A percentile compares a stretch with the other conserved stretches of the same genome.
phyloP scores from a whole-genome alignment of 2,329 filamentous ascomycete species.

The Beauveria medogensis region DNA sequence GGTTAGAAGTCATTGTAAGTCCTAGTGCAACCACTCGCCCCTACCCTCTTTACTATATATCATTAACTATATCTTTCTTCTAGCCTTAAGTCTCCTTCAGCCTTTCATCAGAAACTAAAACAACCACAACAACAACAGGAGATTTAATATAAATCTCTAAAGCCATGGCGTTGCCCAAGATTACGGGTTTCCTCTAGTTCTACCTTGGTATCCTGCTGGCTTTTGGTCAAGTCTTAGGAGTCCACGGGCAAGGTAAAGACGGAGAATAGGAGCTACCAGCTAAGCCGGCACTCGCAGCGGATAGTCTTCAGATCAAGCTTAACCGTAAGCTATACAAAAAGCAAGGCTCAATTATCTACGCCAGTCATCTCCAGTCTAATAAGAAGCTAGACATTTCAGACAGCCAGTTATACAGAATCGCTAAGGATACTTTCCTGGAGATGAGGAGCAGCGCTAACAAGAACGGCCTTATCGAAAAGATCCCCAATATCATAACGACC shows the following conservation, averaged over 20 bases:
- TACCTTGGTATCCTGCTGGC: not conserved
- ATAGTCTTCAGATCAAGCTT: not conserved
- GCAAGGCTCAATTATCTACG: not conserved
- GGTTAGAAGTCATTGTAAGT: not conserved
- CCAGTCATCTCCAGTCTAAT: not conserved
- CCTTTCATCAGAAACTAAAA: not conserved
- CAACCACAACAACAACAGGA: not conserved
- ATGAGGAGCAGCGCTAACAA: not conserved
- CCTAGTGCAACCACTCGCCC: not conserved
- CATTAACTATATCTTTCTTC: not conserved
- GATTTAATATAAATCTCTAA: not conserved
- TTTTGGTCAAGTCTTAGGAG: not conserved
- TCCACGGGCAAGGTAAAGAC: not conserved
- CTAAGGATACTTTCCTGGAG: not conserved
- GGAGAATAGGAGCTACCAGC: not conserved
- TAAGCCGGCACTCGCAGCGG: not conserved
- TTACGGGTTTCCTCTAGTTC: not conserved
- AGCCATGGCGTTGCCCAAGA: not conserved
- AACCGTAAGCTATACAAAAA: not conserved
- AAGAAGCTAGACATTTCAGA: not conserved
- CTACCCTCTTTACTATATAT: no score
- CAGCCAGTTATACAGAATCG: not conserved
- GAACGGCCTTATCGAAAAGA: not conserved
- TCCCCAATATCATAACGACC: not conserved
- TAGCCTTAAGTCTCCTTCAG: not conserved